Evolutionary conservation across 805 yeast species (phyloP), one percentile per base, ranked within the genome.

Genomic region (Ogataea zsoltii): DNA sequence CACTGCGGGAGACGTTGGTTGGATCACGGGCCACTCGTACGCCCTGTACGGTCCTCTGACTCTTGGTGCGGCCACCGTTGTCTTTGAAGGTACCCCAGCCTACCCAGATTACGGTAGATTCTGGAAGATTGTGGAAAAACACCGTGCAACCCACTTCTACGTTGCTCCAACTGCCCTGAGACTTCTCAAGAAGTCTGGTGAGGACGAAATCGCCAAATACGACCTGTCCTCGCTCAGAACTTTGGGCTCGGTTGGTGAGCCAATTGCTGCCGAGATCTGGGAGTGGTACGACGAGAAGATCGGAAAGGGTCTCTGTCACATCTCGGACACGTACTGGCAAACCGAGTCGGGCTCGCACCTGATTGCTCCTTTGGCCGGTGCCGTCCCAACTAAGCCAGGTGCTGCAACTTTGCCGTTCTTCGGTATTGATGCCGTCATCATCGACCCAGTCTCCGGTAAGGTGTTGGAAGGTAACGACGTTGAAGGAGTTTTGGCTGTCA

Each of bases 11-110:
- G 98, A 94, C 66, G 89, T 94, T 45, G 98, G 99, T 65, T 94
- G 99, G 98, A 94, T 94, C 66, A 94, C 99, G 14, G 98, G 98
- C 57, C 99, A 94, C 69, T 87, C 97, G 9, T 94, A 92, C 65
- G 96, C 89, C 35, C 79, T 92, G 38, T 94, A 94, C 63, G 98
- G 98, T 49, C 99, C 99, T 33, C 79, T 94, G 56, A 71, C 82
- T 38, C 68, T 83, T 28, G 99, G 98, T 69, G 88, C 91, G 43
- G 84, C 98, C 38, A 83, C 97, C 9, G 86, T 94, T 43, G 88
- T 92, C 46, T 94, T 94, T 65, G 98, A 94, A 75, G 94, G 96
- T 49, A 94, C 99, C 15, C 98, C 99, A 31, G 97, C 96, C 30
- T 89, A 90, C 70, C 99, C 98, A 56, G 84, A 86, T 63, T 91